phyloP scores from a whole-genome alignment of 169 alveolate species.

The Plasmodium ovale region DNA sequence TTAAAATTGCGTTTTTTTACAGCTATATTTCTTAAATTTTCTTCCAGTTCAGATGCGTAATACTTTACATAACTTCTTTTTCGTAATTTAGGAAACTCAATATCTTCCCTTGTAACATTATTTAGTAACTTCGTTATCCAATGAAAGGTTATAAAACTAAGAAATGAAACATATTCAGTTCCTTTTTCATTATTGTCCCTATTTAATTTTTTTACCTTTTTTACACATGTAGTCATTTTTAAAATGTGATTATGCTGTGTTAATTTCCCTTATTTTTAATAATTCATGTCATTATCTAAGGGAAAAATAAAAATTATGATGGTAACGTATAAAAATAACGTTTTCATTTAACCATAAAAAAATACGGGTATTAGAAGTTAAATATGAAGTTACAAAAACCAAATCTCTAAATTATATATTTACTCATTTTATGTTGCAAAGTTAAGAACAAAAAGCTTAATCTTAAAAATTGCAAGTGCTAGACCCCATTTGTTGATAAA shows the following conservation, averaged over 20 bases:
- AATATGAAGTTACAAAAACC: not conserved
- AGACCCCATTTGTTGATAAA: no score
- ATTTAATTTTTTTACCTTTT: slow-evolving; percentile 3
- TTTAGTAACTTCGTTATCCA: slow-evolving; percentile 42
- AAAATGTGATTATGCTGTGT: not conserved
- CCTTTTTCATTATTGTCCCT: slow-evolving; percentile 14
- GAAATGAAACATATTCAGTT: slow-evolving; percentile 21
- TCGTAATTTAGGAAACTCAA: slow-evolving; percentile 35
- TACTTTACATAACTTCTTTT: not conserved
- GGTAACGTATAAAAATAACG: not conserved
- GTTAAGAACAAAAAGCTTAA: no score
- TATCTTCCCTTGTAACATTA: slow-evolving; percentile 20
- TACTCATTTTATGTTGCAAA: not conserved
- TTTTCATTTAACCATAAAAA: not conserved
- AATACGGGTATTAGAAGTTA: not conserved
- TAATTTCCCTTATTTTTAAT: slow-evolving; percentile 13
- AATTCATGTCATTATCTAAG: not conserved
- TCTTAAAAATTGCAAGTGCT: no score
- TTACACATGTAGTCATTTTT: slow-evolving; percentile 26
- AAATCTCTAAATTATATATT: not conserved
- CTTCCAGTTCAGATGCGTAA: slow-evolving; percentile 45
- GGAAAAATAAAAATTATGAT: not conserved
- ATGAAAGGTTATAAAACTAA: slow-evolving; percentile 41
- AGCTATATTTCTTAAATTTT: slow-evolving; percentile 33
- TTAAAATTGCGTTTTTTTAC: slow-evolving; percentile 20